phyloP scores from a whole-genome alignment of 345 rosid genomes.

The Cochlearia excelsa region DNA sequence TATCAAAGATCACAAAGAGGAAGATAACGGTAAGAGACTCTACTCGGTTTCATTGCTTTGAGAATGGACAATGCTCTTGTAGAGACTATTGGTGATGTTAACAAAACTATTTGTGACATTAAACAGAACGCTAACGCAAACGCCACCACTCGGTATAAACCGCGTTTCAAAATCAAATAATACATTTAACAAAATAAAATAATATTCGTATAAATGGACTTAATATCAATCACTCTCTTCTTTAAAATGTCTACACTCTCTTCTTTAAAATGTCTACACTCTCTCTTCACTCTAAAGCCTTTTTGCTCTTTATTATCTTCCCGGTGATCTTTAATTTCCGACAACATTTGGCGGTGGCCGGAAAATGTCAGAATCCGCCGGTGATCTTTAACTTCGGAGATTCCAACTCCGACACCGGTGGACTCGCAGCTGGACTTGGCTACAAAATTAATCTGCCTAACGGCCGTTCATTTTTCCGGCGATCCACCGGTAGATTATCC shows the following conservation, averaged over 20 bases:
- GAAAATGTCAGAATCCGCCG: constrained; percentile 48
- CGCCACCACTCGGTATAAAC: no score
- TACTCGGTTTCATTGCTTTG: constrained; percentile 77
- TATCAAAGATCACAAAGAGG: constrained; percentile 63
- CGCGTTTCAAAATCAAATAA: no score
- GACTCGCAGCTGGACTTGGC: constrained; percentile 79
- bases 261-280: constrained; percentile 20
- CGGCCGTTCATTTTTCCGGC: constrained; percentile 63
- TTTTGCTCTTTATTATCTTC: constrained; percentile 7
- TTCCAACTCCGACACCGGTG: constrained; percentile 95
- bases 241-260: constrained; percentile 21
- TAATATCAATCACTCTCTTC: constrained; percentile 6
- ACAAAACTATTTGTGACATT: background rate
- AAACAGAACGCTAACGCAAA: no score
- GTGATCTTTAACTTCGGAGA: constrained; percentile 85
- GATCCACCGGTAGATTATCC: constrained; percentile 71
- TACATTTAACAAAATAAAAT: no score
- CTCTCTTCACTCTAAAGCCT: constrained; percentile 7
- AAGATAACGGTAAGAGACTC: constrained; percentile 79
- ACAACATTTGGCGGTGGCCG: constrained; percentile 16
- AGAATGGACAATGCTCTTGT: constrained; percentile 81
- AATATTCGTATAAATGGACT: no score
- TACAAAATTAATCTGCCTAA: constrained; percentile 60
- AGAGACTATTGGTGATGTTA: constrained; percentile 62
- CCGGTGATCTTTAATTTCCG: constrained; percentile 8